Evolutionary conservation across 768 basidiomycete genomes (phyloP), one percentile per base, ranked within the genome.

Genomic region (Chalciporus sphaerocephalus): DNA sequence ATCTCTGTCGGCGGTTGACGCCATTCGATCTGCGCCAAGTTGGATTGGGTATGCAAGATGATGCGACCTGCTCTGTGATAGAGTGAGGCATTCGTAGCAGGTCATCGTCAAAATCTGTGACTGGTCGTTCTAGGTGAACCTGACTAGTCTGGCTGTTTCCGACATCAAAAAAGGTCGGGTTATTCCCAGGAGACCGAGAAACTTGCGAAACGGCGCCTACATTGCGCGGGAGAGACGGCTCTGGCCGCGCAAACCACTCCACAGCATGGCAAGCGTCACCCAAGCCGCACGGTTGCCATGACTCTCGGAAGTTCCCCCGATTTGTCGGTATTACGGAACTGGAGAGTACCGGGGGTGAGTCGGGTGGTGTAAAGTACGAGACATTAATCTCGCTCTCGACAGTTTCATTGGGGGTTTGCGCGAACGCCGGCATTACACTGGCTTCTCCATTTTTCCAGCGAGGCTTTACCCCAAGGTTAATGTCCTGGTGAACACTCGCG

Each of bases 251-350:
- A 12, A 4, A n/a, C 30, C 30, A n/a, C 30, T 2, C 32, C 37
- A 63, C 60, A 61, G 61, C 53, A 37, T 61, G 60, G 60, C 1
- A 1, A 21, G 8, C 2, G 16, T 40, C 10, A 12, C 13, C 6
- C 22, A 3, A 5, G 11, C 40, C 42, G 25, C 30, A 22, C 22
- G 17, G 46, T 11, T 27, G 28, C 51, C 42, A 40, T 18, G 42
- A 21, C 3, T 13, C 27, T 28, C 11, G 24, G 0, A 32, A 35
- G 23, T 10, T 6, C 11, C 34, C 34, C 23, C 7, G 4, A 43
- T 37, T 5, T 12, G 18, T 33, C 21, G 4, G 4, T 8, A n/a
- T n/a, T n/a, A n/a, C n/a, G n/a, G n/a, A n/a, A n/a, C 17, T 52
- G 50, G 61, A 23, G 41, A 55, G 49, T 41, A 33, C 55, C 53